A percentile compares a stretch with the other conserved stretches of the same genome.
These are phyloP conservation scores for Fermentozyma sake DNA, from an alignment of 1,139 yeast genomes.

Conservation along the genomic window DNA sequence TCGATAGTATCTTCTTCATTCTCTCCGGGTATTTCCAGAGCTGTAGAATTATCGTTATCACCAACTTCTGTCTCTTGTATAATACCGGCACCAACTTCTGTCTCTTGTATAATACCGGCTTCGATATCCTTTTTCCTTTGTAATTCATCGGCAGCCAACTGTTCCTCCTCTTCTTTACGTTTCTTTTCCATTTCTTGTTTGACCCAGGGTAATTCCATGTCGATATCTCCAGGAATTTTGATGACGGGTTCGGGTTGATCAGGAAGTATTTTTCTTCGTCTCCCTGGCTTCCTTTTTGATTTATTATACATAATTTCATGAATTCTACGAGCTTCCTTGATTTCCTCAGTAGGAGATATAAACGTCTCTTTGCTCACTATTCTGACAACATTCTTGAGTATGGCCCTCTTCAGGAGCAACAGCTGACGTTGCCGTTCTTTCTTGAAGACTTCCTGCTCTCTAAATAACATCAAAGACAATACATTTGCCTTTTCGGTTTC, in stretches of 20 bases:
- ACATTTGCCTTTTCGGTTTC: conserved; percentile 79
- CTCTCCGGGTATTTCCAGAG: too few relatives aligned
- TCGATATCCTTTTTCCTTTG: conserved; percentile 3
- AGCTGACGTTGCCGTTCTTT: conserved; percentile 74
- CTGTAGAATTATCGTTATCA: too few relatives aligned
- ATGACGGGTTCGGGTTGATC: conserved; percentile 10
- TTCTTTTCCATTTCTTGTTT: conserved; percentile 20
- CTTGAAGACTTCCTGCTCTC: conserved; percentile 80
- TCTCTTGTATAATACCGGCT: neutral
- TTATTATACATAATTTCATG: conserved; percentile 24
- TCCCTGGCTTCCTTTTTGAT: conserved; percentile 37
- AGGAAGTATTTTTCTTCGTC: conserved; percentile 23
- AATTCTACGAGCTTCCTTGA: conserved; percentile 37
- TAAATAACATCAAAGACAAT: conserved; percentile 67
- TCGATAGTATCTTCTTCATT: too few relatives aligned
- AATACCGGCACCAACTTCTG: too few relatives aligned
- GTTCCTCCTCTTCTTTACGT: conserved; percentile 6
- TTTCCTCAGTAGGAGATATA: conserved; percentile 51
- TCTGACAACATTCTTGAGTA: conserved; percentile 53
- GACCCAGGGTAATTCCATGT: conserved; percentile 32
- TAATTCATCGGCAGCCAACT: conserved; percentile 1
- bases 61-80: too few relatives aligned
- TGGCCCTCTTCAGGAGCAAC: conserved; percentile 59
- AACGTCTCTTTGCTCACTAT: conserved; percentile 38
- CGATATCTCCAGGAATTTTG: conserved; percentile 35